Percentiles rank a stretch among this genome's conserved stretches.
These are phyloP conservation scores for Globisporangium emineosum DNA, from an alignment of 352 stramenopile genomes.

Conservation along the genomic window DNA sequence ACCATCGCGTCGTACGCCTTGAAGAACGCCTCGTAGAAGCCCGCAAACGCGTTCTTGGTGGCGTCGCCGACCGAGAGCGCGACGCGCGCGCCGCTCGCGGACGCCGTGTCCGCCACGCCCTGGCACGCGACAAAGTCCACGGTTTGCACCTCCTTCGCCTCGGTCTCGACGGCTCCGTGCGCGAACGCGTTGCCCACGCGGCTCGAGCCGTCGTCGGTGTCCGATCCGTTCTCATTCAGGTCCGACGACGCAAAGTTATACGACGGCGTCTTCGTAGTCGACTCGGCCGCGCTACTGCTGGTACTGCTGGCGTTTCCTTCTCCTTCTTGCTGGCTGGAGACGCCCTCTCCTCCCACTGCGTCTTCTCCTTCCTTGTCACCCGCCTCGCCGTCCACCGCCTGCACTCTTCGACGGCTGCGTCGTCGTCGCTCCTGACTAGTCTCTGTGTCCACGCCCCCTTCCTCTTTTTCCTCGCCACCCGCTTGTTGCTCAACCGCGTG, in stretches of 20 bases:
- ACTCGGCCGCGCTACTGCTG: background rate
- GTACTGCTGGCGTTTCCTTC: no score
- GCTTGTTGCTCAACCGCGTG: background rate
- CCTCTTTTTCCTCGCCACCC: slow-evolving; percentile 16
- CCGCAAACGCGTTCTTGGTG: slow-evolving; percentile 38
- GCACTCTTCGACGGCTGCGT: background rate
- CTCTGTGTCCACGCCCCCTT: background rate
- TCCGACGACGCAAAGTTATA: slow-evolving; percentile 24
- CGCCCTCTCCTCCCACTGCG: no score
- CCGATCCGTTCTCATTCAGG: slow-evolving; percentile 4
- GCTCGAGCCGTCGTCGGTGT: slow-evolving; percentile 12
- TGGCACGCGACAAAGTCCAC: slow-evolving; percentile 52
- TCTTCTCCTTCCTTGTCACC: background rate
- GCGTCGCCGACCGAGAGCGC: slow-evolving; percentile 47
- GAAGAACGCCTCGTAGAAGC: slow-evolving; percentile 58
- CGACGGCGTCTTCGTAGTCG: slow-evolving; percentile 18
- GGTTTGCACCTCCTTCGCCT: slow-evolving; percentile 46
- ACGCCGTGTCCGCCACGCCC: slow-evolving; percentile 9
- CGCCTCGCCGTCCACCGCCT: background rate
- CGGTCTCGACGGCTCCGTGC: slow-evolving; percentile 15
- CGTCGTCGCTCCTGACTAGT: slow-evolving; percentile 3
- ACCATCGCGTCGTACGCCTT: slow-evolving; percentile 64
- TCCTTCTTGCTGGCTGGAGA: background rate
- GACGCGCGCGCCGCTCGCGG: slow-evolving; percentile 29
- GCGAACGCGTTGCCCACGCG: slow-evolving; percentile 31